Base-by-base conservation (phyloP, 2,329 filamentous ascomycete genomes). In the Claviceps sorghi region DNA sequence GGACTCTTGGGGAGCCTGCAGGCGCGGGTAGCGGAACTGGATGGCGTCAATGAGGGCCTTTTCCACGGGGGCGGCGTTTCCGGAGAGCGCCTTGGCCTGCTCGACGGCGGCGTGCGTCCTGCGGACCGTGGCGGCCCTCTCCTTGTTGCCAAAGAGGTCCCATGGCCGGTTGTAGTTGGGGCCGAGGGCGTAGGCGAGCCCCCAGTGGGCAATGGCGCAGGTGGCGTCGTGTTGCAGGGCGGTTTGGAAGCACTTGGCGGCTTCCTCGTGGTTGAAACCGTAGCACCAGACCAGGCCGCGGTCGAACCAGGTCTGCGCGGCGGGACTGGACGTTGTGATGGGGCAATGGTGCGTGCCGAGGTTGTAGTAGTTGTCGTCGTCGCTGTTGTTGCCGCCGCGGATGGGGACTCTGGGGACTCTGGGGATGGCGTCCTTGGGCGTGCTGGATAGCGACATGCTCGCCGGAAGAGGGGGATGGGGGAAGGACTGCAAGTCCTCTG, bases 141-240 rank as follows among this genome's bases (percentile, higher is more conserved):
- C 85, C 0, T 71, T 65, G 1, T 73, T 66, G 51, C 84, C 83
- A 57, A 89, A 88, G 26, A 79, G 73, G 30, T 79, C 76, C 86
- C 86, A 89, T 0, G 85, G 81, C 60, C 89, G 88, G 68, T 90
- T 79, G 64, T 82, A 82, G 61, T 91, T 89, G 3, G 86, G 86
- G 0, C 86, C 86, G 0, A 86, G 67, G 1, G 82, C 72, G 62
- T 85, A 89, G 0, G 86, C 81, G 4, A 85, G 66, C 0, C 83
- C 83, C 83, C 83, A 87, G 59, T 83, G 76, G 3, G 79, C 82
- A 71, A 86, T 79, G 32, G 76, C 73, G 53, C 78, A 84, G 2
- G 63, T 56, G 0, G 67, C 55, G 55, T 87, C 83, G 47, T 69
- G 61, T 1, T 64, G 62, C 34, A 79, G 73, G n/a, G 80, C 81